These are phyloP conservation scores for Mrakiaceae sp. DNA, from an alignment of 1,284 basidiomycete species.

Conservation along the genomic window DNA sequence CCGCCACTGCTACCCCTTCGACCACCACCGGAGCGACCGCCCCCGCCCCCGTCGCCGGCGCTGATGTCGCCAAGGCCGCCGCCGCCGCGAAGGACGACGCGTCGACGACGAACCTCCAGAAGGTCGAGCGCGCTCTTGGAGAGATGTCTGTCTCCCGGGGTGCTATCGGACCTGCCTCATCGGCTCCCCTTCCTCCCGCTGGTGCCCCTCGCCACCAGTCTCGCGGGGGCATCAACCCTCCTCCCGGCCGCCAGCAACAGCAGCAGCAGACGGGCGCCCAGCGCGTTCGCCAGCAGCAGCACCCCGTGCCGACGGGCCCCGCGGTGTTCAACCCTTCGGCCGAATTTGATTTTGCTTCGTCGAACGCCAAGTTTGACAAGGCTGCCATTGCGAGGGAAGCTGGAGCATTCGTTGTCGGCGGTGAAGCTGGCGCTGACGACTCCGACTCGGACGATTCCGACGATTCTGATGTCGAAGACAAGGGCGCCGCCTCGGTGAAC, in stretches of 20 bases:
- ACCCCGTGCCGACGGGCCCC: slow-evolving; percentile 14
- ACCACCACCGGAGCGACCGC: slow-evolving; percentile 3
- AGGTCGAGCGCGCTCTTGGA: slow-evolving; percentile 16
- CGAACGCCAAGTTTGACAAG: slow-evolving; percentile 26
- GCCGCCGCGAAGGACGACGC: neutral
- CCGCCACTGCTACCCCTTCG: neutral
- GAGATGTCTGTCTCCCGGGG: slow-evolving; percentile 16
- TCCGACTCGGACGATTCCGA: slow-evolving; percentile 10
- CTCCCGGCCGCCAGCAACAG: neutral
- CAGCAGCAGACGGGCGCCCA: neutral
- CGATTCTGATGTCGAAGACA: neutral
- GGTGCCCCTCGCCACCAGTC: too few species aligned
- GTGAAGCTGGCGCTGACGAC: neutral
- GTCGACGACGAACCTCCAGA: slow-evolving; percentile 14
- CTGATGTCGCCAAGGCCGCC: neutral
- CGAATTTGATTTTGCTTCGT: slow-evolving; percentile 27
- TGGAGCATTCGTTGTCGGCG: neutral
- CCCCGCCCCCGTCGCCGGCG: neutral
- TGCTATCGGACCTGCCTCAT: neutral
- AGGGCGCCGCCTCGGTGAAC: neutral
- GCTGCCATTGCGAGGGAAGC: slow-evolving; percentile 16
- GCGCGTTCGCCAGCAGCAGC: neutral
- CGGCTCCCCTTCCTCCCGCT: neutral
- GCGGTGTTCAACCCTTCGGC: neutral
- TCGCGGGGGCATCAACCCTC: neutral